Percentiles rank a stretch among this genome's conserved stretches.
Conservation (phyloP, 164 flowering plant species). For the Paratinospora sagittata region DNA sequence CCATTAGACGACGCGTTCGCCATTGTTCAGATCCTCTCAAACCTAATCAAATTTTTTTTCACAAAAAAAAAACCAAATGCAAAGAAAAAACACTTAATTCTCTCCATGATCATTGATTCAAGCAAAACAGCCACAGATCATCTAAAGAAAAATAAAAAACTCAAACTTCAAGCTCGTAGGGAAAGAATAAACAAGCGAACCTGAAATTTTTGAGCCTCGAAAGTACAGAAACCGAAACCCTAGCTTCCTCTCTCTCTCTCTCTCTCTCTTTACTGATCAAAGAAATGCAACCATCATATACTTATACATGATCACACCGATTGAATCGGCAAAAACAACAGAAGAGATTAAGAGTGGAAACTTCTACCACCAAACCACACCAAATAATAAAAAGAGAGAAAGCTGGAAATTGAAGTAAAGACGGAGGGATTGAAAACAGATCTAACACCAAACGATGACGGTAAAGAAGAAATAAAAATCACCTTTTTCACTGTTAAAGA, state of each 20-base stretch:
- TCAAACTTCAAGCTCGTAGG: background rate
- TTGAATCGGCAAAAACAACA: background rate
- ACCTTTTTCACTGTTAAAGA: no score
- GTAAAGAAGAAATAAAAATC: no score
- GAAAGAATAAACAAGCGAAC: no score
- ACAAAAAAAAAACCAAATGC: background rate
- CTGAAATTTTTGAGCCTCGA: background rate
- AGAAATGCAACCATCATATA: background rate
- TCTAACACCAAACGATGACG: no score
- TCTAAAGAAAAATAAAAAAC: background rate
- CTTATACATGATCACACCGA: conserved; percentile 3
- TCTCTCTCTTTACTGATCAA: background rate
- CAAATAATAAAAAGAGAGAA: no score
- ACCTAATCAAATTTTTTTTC: background rate
- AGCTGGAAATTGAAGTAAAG: no score
- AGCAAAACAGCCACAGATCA: no score
- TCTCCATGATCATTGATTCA: background rate
- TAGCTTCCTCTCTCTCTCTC: background rate
- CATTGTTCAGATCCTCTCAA: conserved; percentile 34
- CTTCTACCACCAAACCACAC: conserved; percentile 11
- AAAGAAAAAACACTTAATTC: background rate
- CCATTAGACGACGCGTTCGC: conserved; percentile 19
- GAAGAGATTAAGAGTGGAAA: background rate
- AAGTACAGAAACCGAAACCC: background rate
- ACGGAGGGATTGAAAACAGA: no score